Conservation (phyloP, 192 early-diverging fungal genomes). For the Glomus cerebriforme region DNA sequence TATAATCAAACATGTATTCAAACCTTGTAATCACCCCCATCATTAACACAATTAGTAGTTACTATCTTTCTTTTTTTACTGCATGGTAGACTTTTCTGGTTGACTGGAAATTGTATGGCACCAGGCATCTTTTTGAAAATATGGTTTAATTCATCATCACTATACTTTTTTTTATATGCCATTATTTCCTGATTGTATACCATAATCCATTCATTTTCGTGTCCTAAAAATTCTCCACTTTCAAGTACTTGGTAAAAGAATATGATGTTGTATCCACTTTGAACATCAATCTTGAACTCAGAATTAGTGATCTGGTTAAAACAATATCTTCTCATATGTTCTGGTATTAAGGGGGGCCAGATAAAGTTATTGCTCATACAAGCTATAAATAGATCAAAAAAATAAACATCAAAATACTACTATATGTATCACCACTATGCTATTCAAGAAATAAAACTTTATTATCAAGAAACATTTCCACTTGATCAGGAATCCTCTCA, state of each 20-base stretch:
- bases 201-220: too few species aligned
- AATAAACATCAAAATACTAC: not conserved
- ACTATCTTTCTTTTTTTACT: slow-evolving; percentile 14
- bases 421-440: not conserved
- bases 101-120: slow-evolving; percentile 16
- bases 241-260: slow-evolving; percentile 21
- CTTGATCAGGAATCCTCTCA: not conserved
- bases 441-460: not conserved
- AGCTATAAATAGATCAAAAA: not conserved
- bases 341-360: slow-evolving; percentile 16
- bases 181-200: slow-evolving; percentile 12
- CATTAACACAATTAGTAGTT: not conserved
- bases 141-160: slow-evolving; percentile 5
- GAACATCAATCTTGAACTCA: not conserved
- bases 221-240: not conserved
- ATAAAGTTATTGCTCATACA: not conserved
- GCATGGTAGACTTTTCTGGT: slow-evolving; percentile 13
- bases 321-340: not conserved
- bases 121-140: slow-evolving; percentile 17
- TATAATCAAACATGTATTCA: not conserved
- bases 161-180: too few species aligned
- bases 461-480: not conserved
- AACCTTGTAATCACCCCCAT: slow-evolving; percentile 25
- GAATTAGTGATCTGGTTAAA: not conserved
- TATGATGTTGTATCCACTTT: not conserved